These are phyloP conservation scores for Amylostereum areolatum DNA, from an alignment of 1,284 basidiomycete genomes.

Conservation along the genomic window DNA sequence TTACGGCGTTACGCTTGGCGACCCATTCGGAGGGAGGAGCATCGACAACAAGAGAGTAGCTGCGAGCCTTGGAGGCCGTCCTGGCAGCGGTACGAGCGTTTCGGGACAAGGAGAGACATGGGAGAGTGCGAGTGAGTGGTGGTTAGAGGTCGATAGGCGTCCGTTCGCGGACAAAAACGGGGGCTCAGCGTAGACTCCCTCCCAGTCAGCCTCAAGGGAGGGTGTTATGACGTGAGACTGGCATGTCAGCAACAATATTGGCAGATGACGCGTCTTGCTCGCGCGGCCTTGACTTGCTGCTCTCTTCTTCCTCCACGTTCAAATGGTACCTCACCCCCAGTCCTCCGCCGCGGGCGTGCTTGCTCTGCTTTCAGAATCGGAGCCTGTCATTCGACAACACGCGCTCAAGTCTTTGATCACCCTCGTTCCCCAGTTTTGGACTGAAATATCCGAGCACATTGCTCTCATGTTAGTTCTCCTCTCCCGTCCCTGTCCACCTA, in stretches of 20 bases:
- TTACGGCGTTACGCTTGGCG: conserved; percentile 51
- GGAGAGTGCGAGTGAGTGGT: conserved; percentile 7
- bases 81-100: conserved; percentile 38
- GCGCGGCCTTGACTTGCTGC: conserved; percentile 3
- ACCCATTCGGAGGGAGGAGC: conserved; percentile 38
- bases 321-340: conserved; percentile 61
- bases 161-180: conserved; percentile 18
- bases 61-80: conserved; percentile 26
- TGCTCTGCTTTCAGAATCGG: conserved; percentile 83
- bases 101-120: conserved; percentile 54
- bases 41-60: conserved; percentile 32
- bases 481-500: conserved; percentile 33
- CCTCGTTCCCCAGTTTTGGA: conserved; percentile 92
- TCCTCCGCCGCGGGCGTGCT: conserved; percentile 87
- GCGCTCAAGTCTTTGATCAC: conserved; percentile 79
- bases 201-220: conserved; percentile 3
- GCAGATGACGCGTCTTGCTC: conserved; percentile 20
- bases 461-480: conserved; percentile 53
- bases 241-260: not conserved
- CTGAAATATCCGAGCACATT: conserved; percentile 94
- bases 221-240: not conserved
- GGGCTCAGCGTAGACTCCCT: conserved; percentile 12
- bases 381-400: conserved; percentile 82
- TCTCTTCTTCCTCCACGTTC: conserved; percentile 5
- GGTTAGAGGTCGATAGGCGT: conserved; percentile 12